phyloP scores from a whole-genome alignment of 1,284 basidiomycete genomes.

The Ustilago loliicola region DNA sequence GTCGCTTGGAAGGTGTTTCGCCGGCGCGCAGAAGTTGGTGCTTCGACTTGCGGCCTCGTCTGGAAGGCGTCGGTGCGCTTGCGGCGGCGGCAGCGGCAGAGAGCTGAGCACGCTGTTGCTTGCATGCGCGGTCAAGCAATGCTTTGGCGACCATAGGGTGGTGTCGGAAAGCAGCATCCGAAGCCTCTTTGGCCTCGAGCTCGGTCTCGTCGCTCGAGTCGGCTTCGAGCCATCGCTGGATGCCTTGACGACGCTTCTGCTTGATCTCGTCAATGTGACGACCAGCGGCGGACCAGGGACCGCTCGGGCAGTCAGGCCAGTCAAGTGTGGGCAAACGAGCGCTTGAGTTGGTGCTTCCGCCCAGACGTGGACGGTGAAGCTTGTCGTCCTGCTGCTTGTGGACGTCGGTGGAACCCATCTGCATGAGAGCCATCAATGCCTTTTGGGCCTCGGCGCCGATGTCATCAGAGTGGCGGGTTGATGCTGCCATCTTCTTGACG shows the following conservation, averaged over 20 bases:
- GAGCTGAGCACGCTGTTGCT: conserved; percentile 36
- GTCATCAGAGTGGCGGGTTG: conserved; percentile 15
- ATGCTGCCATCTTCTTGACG: conserved; percentile 29
- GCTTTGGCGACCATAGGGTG: conserved; percentile 68
- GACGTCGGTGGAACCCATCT: conserved; percentile 14
- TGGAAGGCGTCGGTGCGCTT: conserved; percentile 22
- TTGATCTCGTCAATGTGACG: conserved; percentile 48
- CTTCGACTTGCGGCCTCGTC: conserved; percentile 40
- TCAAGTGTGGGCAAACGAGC: conserved; percentile 49
- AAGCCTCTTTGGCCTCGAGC: conserved; percentile 9
- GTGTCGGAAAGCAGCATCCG: conserved; percentile 39
- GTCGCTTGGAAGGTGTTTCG: conserved; percentile 33
- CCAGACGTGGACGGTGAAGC: conserved; percentile 37
- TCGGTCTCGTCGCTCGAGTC: conserved; percentile 49
- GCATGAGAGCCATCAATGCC: conserved; percentile 31
- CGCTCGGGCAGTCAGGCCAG: conserved; percentile 52
- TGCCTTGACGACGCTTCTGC: conserved; percentile 39
- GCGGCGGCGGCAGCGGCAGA: conserved; percentile 28
- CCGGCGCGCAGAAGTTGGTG: conserved; percentile 24
- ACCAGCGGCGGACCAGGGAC: conserved; percentile 52
- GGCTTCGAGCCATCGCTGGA: conserved; percentile 52
- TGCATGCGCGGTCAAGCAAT: conserved; percentile 57
- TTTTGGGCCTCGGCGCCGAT: conserved; percentile 27
- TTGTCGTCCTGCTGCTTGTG: conserved; percentile 21
- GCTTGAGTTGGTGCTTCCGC: conserved; percentile 20